Evolutionary conservation across 306 rosid genomes (phyloP), one percentile per base, ranked within the genome.

Genomic region (Prunus davidiana): DNA sequence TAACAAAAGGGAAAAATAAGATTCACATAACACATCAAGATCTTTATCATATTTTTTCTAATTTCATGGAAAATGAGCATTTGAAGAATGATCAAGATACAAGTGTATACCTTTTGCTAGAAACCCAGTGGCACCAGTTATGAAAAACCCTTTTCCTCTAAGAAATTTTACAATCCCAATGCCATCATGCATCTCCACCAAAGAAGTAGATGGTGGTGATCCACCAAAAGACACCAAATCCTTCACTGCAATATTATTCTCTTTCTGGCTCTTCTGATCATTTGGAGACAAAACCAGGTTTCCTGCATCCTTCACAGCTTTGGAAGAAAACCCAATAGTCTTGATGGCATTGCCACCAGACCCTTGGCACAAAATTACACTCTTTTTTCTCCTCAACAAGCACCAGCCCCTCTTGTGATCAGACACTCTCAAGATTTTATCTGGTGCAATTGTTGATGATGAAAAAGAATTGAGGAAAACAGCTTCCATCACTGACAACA

Each of bases 121-220:
- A 88, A 95, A 95, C 14, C 98, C 98, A 34, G 97, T 95, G 55
- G 90, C 91, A 18, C 98, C 97, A 69, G 98, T 95, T 24, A 95
- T 68, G 54, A 95, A 88, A 75, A 92, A 90, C 66, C 79, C 83
- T 79, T 90, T 95, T 41, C 97, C 98, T 82, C 77, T 81, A 22
- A 95, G 89, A 81, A 92, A 92, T 25, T 89, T 90, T 56, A 87
- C 87, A 79, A 95, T 95, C 27, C 98, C 98, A 70, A 90, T 81
- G 45, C 93, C 97, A 41, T 90, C 91, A 81, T 84, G 85, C 79
- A 88, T 70, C 30, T 91, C 96, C 22, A 80, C 80, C 8, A 84
- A 83, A 34, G 86, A 62, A 62, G 83, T 56, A 8, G 90, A 74
- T 16, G 79, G 69, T 66, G 82, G 58, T 69, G 67, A 63, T 15